A percentile compares a stretch with the other conserved stretches of the same genome.
Evolutionary conservation across 345 rosid species (phyloP).

Genomic region (Litchi chinensis): DNA sequence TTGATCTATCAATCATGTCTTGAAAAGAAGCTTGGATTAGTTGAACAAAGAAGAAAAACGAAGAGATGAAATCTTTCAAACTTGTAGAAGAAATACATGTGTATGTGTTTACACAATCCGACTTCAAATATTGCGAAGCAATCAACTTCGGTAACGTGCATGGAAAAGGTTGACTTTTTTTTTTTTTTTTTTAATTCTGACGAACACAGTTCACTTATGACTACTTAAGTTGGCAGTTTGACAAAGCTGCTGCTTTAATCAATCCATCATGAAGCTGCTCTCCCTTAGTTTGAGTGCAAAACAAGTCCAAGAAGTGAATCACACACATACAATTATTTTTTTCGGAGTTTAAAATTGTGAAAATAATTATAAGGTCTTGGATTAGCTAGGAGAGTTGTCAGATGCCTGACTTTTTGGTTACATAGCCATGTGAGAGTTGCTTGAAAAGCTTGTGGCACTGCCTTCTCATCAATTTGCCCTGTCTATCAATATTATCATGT

Average conservation of each 20-base stretch:
- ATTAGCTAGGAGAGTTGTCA: conserved; percentile 25
- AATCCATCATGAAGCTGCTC: not conserved
- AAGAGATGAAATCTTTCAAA: not conserved
- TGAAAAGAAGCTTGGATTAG: not conserved
- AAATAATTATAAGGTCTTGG: conserved; percentile 16
- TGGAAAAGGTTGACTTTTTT: conserved; percentile 8
- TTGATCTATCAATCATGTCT: not conserved
- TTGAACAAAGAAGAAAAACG: not conserved
- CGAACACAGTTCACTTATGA: not conserved
- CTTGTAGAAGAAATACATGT: not conserved
- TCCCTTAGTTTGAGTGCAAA: conserved; percentile 11
- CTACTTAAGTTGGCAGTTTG: conserved; percentile 15
- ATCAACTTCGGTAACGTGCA: conserved; percentile 20
- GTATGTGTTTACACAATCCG: not conserved
- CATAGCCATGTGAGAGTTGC: conserved; percentile 40
- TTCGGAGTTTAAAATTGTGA: not conserved
- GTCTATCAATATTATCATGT: not conserved
- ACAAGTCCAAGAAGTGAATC: conserved; percentile 19
- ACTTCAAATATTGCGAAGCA: not conserved
- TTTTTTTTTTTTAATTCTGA: not conserved
- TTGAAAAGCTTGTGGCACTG: conserved; percentile 21
- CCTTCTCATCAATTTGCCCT: conserved; percentile 18
- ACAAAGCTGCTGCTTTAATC: conserved; percentile 1
- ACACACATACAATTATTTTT: not conserved
- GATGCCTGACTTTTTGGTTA: conserved; percentile 38